These are phyloP conservation scores for Puccinia horiana DNA, from an alignment of 1,284 basidiomycete species.

Conservation along the genomic window DNA sequence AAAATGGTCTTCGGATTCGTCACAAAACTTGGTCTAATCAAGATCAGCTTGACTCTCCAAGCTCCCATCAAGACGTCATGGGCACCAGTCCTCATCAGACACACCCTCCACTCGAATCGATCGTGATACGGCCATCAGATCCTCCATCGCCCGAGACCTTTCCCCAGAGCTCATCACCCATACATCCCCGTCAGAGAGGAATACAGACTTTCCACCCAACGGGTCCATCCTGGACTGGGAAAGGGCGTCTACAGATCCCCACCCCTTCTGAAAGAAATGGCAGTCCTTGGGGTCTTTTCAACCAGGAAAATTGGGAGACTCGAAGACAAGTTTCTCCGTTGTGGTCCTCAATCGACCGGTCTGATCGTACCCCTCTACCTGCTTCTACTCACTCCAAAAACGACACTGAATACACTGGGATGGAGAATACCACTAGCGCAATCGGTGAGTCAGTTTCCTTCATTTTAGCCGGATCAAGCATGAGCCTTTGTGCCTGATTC, in stretches of 20 bases:
- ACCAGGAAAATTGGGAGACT: background rate
- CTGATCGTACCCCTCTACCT: background rate
- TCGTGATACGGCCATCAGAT: background rate
- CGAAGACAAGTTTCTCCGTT: background rate
- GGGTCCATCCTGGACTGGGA: background rate
- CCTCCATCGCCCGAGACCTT: background rate
- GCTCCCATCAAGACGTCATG: constrained; percentile 7
- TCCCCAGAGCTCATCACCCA: constrained; percentile 9
- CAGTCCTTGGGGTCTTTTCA: background rate
- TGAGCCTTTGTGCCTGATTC: background rate
- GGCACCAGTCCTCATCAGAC: background rate
- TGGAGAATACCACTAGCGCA: constrained; percentile 23
- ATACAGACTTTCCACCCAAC: background rate
- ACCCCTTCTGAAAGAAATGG: background rate
- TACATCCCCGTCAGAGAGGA: background rate
- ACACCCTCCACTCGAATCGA: background rate
- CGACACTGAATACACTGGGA: constrained; percentile 7
- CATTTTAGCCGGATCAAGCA: background rate
- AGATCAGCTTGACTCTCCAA: background rate
- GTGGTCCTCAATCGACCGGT: background rate
- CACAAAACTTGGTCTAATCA: background rate
- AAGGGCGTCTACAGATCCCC: background rate
- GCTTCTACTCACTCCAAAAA: background rate
- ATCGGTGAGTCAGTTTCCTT: constrained; percentile 6
- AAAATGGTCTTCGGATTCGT: background rate